These are phyloP conservation scores for Nymphaea colorata DNA, from an alignment of 164 flowering plant species.

Conservation along the genomic window DNA sequence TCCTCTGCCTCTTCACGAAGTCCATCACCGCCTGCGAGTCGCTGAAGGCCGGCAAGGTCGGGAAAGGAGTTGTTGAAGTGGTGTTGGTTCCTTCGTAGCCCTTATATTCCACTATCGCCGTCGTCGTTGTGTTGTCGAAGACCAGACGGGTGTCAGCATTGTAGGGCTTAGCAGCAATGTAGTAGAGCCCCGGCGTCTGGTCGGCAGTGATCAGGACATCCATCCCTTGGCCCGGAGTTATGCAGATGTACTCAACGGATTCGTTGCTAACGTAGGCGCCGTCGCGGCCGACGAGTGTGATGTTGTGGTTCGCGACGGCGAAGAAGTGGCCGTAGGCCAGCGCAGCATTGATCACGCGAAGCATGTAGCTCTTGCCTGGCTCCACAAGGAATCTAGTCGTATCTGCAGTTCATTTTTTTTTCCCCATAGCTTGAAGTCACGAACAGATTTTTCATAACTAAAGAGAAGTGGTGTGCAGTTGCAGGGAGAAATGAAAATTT, in stretches of 20 bases:
- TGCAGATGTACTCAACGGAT: slow-evolving; percentile 13
- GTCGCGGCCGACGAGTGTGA: slow-evolving; percentile 13
- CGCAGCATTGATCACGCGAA: slow-evolving; percentile 9
- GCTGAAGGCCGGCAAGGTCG: slow-evolving; percentile 5
- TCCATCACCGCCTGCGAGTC: slow-evolving; percentile 7
- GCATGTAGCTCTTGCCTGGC: slow-evolving; percentile 12
- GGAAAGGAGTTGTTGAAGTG: background rate
- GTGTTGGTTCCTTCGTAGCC: slow-evolving; percentile 1
- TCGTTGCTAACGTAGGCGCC: slow-evolving; percentile 9
- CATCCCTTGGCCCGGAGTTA: slow-evolving; percentile 20
- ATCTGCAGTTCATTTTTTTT: background rate
- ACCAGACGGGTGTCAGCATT: slow-evolving; percentile 3
- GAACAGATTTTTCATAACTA: too few species aligned
- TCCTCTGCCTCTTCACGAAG: slow-evolving; percentile 7
- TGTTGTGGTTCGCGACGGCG: slow-evolving; percentile 10
- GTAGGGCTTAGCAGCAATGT: slow-evolving; percentile 21
- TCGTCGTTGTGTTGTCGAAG: slow-evolving; percentile 18
- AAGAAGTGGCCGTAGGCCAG: slow-evolving; percentile 13
- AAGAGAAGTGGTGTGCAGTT: too few species aligned
- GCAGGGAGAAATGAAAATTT: too few species aligned
- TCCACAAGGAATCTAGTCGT: slow-evolving; percentile 5
- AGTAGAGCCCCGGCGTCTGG: slow-evolving; percentile 10
- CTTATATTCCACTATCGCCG: slow-evolving; percentile 15
- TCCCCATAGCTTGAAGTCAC: too few species aligned
- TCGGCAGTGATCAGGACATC: slow-evolving; percentile 14